Conservation (phyloP, 116 monocot genomes). For the Phalaenopsis hybrid region DNA sequence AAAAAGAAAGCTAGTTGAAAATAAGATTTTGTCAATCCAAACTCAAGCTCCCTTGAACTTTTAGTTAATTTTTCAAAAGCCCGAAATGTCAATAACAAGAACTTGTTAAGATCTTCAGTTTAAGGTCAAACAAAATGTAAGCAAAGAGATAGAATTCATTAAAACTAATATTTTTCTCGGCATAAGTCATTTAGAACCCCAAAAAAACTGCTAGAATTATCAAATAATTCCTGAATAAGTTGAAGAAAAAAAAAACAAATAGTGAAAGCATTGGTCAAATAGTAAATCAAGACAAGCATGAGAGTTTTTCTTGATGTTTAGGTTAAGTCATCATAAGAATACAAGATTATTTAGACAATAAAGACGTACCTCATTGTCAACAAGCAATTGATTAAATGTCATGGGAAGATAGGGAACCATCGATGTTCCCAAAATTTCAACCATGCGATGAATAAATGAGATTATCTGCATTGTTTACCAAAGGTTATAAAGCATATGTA, state of each 20-base stretch:
- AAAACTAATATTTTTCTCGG: not conserved
- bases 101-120: not conserved
- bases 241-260: not conserved
- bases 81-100: not conserved
- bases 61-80: not conserved
- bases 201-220: not conserved
- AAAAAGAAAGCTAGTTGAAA: not conserved
- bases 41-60: not conserved
- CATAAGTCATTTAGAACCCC: not conserved
- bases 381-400: constrained; percentile 68
- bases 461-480: constrained; percentile 38
- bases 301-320: not conserved
- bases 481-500: not conserved
- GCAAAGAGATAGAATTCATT: not conserved
- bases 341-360: not conserved
- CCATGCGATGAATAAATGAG: constrained; percentile 89
- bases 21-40: not conserved
- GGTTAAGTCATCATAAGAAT: not conserved
- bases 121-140: not conserved
- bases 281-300: not conserved
- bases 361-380: constrained; percentile 61
- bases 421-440: constrained; percentile 65
- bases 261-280: not conserved
- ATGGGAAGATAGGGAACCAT: constrained; percentile 70
- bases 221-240: too few species aligned